Base-by-base conservation (phyloP, 148 eudicot genomes). In the Amaranthus palmeri region DNA sequence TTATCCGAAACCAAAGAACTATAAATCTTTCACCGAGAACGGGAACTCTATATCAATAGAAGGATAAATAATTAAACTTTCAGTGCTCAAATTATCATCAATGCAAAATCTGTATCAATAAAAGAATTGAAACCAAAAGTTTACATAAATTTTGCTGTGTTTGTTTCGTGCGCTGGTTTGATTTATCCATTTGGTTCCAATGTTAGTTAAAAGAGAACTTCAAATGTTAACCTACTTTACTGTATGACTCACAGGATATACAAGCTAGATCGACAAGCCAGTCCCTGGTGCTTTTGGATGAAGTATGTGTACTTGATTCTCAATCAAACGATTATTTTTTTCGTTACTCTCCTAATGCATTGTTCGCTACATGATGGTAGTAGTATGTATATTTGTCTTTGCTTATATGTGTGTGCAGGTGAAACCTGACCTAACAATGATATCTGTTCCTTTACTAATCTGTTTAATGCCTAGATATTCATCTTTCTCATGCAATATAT, bases 221-320 rank as follows among this genome's bases (percentile, higher is more conserved):
- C 44, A 73, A 49, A 71, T 69, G 58, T 72, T 75, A 74, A 72
- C 57, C 55, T 47, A 42, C 41, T 54, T 14, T 59, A 49, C 71
- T 56, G 68, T 55, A 61, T 47, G 77, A 65, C 73, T 75, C 76
- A 78, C 93, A 95, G 99, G 93, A 85, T 71, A 91, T 95, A 77
- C 86, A 72, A 79, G 79, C 86, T 67, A 80, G 81, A 66, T 89
- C 97, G 56, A 89, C 93, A 72, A 82, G 81, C 72, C 85, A 69
- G 74, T 89, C 99, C 45, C 75, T 95, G 78, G 99, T 95, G 85
- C 92, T 95, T 54, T 75, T 91, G 70, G 99, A 91, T 82, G 99
- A 91, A 76, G 98, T 95, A 91, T 78, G 92, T 81, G 46, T 13
- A 67, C 57, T 1, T 53, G 17, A 40, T 59, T 42, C 54, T 49